Percentiles rank a stretch among this genome's conserved stretches.
phyloP scores from a whole-genome alignment of 176 grass and related monocot species.

The Eleusine indica region DNA sequence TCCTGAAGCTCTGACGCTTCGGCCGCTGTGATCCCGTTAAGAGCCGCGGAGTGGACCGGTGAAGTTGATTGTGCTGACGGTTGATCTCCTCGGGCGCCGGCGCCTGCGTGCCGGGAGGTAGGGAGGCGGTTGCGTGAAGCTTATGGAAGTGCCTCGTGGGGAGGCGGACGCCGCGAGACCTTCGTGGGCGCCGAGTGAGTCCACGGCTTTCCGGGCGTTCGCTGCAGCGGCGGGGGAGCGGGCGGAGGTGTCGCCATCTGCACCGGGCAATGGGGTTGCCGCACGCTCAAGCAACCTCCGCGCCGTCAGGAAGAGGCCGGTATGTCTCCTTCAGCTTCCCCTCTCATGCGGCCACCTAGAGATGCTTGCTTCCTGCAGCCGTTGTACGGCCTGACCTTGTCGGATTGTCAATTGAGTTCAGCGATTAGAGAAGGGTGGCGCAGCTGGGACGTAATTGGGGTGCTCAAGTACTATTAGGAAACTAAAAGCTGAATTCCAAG shows the following conservation, averaged over 20 bases:
- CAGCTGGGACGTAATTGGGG: constrained; percentile 16
- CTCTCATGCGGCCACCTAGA: constrained; percentile 34
- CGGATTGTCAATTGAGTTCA: constrained; percentile 28
- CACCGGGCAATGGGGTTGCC: constrained; percentile 40
- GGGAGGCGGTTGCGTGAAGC: constrained; percentile 25
- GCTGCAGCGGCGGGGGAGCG: constrained; percentile 6
- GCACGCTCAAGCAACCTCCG: constrained; percentile 49
- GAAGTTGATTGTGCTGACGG: constrained; percentile 21
- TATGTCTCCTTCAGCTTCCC: constrained; percentile 63
- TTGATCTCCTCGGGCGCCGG: constrained; percentile 28
- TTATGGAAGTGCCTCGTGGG: constrained; percentile 41
- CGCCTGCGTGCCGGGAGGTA: constrained; percentile 7
- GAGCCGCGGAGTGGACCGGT: constrained; percentile 19
- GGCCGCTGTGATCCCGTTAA: constrained; percentile 41
- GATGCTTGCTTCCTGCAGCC: constrained; percentile 48
- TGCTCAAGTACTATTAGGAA: constrained; percentile 23
- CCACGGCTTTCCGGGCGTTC: constrained; percentile 54
- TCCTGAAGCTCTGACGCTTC: constrained; percentile 26
- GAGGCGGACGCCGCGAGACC: constrained; percentile 30
- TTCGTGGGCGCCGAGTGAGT: constrained; percentile 49
- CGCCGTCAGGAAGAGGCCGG: constrained; percentile 64
- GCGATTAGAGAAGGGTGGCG: neutral
- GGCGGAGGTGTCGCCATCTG: constrained; percentile 26
- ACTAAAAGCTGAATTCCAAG: constrained; percentile 29
- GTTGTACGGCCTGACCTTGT: constrained; percentile 7